phyloP scores from a whole-genome alignment of 495 filamentous ascomycete genomes.

The Thermochaetoides thermophila region DNA sequence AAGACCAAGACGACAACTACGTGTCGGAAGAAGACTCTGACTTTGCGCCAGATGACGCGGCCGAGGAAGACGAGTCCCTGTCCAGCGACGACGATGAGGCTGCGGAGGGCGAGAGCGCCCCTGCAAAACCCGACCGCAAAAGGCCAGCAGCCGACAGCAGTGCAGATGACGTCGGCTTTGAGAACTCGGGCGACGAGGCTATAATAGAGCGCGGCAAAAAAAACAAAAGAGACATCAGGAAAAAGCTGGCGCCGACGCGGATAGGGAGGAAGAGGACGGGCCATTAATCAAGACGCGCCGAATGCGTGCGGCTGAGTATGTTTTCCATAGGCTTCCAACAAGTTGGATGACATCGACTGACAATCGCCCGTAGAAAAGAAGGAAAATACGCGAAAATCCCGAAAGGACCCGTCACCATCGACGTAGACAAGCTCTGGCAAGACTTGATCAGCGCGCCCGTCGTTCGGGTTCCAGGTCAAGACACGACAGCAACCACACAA shows the following conservation, averaged over 20 bases:
- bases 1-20: conserved; percentile 43
- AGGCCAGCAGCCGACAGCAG: conserved; percentile 23
- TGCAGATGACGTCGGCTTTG: conserved; percentile 31
- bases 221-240: conserved; percentile 40
- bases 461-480: not conserved
- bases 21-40: conserved; percentile 62
- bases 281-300: conserved; percentile 72
- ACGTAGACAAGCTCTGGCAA: conserved; percentile 83
- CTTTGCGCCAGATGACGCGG: conserved; percentile 47
- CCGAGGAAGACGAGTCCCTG: conserved; percentile 32
- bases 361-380: conserved; percentile 36
- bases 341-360: conserved; percentile 4
- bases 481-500: conserved; percentile 2
- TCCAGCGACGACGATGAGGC: conserved; percentile 28
- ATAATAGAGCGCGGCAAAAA: conserved; percentile 49
- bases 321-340: not conserved
- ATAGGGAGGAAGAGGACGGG: conserved; percentile 51
- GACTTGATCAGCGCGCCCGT: conserved; percentile 46
- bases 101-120: conserved; percentile 2
- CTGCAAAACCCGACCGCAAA: conserved; percentile 24
- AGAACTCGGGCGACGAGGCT: conserved; percentile 66
- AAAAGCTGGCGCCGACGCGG: conserved; percentile 25
- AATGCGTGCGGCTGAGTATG: conserved; percentile 45
- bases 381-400: conserved; percentile 47
- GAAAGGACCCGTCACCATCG: conserved; percentile 59